These are phyloP conservation scores for Zarea fungicola DNA, from an alignment of 2,329 filamentous ascomycete genomes.

Conservation along the genomic window DNA sequence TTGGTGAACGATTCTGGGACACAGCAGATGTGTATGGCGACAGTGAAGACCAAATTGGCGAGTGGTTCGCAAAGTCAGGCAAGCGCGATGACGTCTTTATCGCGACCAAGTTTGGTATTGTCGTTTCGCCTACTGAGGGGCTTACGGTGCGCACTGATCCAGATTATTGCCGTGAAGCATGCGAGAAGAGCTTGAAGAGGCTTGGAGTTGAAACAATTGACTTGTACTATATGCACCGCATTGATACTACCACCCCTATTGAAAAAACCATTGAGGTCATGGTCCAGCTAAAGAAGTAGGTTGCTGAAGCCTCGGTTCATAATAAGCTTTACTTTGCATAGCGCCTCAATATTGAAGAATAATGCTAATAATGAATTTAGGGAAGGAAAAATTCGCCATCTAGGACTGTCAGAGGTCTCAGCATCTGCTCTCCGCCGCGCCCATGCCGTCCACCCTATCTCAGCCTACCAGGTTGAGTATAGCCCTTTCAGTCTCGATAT, in stretches of 20 bases:
- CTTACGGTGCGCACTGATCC: constrained; percentile 21
- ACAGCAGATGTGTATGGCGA: constrained; percentile 40
- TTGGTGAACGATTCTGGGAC: constrained; percentile 40
- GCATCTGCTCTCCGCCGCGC: constrained; percentile 47
- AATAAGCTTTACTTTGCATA: too few relatives aligned
- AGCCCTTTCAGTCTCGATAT: constrained; percentile 52
- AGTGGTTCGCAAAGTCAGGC: constrained; percentile 45
- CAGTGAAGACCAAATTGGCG: constrained; percentile 43
- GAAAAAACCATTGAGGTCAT: constrained; percentile 47
- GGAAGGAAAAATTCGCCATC: constrained; percentile 51
- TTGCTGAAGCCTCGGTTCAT: neutral
- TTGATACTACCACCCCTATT: constrained; percentile 40
- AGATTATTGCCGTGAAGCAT: constrained; percentile 21
- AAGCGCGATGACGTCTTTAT: constrained; percentile 45
- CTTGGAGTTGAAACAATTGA: constrained; percentile 50
- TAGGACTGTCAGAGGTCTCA: constrained; percentile 50
- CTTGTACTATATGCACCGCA: constrained; percentile 49
- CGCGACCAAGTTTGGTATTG: constrained; percentile 34
- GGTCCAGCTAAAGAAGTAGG: constrained; percentile 38
- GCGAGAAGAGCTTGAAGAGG: constrained; percentile 34
- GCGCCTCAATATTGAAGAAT: neutral
- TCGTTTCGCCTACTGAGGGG: constrained; percentile 17
- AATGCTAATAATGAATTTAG: constrained; percentile 18
- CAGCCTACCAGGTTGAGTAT: constrained; percentile 51
- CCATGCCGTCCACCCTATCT: constrained; percentile 42